phyloP scores from a whole-genome alignment of 2,329 filamentous ascomycete species.

The Pestalotiopsis sp. region DNA sequence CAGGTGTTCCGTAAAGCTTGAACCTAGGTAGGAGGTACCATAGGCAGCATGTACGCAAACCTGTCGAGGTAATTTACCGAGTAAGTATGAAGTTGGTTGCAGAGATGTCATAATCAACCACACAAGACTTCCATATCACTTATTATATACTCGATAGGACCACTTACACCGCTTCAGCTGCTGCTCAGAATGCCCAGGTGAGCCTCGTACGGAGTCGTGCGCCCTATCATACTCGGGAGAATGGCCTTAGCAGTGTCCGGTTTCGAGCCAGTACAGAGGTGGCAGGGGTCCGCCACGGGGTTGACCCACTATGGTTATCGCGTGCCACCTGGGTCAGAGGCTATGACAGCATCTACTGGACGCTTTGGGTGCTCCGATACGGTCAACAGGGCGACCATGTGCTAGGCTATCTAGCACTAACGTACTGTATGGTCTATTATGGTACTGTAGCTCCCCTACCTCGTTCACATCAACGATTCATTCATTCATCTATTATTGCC shows the following conservation, averaged over 20 bases:
- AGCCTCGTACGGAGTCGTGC: neutral
- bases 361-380: neutral
- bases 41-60: no score
- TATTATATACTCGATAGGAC: neutral
- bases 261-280: neutral
- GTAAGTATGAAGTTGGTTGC: neutral
- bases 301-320: neutral
- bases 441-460: neutral
- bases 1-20: no score
- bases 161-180: neutral
- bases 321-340: neutral
- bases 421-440: neutral
- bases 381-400: neutral
- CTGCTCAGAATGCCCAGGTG: neutral
- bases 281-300: neutral
- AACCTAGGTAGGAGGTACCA: no score
- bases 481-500: neutral
- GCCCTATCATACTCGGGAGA: neutral
- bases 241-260: neutral
- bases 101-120: neutral
- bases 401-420: neutral
- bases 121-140: neutral
- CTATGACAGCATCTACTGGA: neutral
- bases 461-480: neutral
- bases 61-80: no score